Evolutionary conservation across 2,329 filamentous ascomycete species (phyloP).

Genomic region (Nemania diffusa): DNA sequence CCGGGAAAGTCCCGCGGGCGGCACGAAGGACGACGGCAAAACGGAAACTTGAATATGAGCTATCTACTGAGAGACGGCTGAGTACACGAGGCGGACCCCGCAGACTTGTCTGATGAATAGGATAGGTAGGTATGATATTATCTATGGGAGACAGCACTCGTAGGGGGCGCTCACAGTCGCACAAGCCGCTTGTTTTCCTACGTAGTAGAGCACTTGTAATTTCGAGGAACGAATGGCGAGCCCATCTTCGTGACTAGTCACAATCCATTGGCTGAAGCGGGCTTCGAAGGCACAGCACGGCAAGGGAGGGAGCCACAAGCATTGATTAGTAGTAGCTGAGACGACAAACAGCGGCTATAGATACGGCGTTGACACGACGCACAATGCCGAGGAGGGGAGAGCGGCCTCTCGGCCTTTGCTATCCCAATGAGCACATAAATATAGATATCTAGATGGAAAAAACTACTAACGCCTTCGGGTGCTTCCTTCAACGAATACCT

Average conservation of each 20-base stretch:
- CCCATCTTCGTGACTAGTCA: conserved; percentile 40
- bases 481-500: background rate
- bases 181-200: conserved; percentile 40
- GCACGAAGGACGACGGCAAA: conserved; percentile 29
- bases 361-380: conserved; percentile 32
- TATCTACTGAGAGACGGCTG: conserved; percentile 32
- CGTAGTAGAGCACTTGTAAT: conserved; percentile 4
- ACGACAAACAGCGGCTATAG: conserved; percentile 38
- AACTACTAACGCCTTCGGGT: background rate
- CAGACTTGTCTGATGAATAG: conserved; percentile 14
- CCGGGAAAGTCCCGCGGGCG: conserved; percentile 13
- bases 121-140: background rate
- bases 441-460: background rate
- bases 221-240: conserved; percentile 26
- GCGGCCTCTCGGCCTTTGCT: conserved; percentile 21
- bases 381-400: conserved; percentile 13
- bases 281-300: conserved; percentile 30
- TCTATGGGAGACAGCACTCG: background rate
- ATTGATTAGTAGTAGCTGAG: conserved; percentile 36
- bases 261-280: conserved; percentile 36
- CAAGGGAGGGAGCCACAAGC: conserved; percentile 34
- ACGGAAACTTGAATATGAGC: conserved; percentile 31
- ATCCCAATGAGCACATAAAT: conserved; percentile 2
- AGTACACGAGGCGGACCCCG: conserved; percentile 38
- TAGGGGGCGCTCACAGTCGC: conserved; percentile 30